These are phyloP conservation scores for Phytopythium vexans DNA, from an alignment of 352 stramenopile genomes.

Conservation along the genomic window DNA sequence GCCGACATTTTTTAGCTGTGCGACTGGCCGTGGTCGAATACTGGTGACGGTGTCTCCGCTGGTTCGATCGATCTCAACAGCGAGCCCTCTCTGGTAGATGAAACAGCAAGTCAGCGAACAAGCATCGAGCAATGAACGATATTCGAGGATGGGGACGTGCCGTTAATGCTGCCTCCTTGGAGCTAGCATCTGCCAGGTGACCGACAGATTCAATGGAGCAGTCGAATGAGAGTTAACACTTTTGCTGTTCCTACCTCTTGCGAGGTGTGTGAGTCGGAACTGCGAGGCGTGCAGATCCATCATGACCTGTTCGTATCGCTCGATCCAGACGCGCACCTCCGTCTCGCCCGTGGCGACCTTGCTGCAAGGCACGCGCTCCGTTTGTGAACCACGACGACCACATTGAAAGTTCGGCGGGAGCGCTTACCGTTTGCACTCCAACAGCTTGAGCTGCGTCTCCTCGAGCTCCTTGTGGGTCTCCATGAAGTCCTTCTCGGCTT, in stretches of 20 bases:
- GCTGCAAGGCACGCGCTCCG: conserved; percentile 10
- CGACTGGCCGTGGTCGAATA: conserved; percentile 33
- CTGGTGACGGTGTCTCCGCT: conserved; percentile 16
- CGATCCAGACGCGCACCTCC: conserved; percentile 68
- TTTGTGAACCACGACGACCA: too few species aligned
- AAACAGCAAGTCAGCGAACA: not conserved
- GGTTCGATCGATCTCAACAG: conserved; percentile 41
- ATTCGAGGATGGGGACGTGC: conserved; percentile 14
- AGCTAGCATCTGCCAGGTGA: conserved; percentile 41
- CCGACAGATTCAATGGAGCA: not conserved
- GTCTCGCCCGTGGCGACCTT: conserved; percentile 44
- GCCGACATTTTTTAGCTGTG: conserved; percentile 45
- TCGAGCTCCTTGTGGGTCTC: conserved; percentile 63
- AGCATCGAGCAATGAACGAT: not conserved
- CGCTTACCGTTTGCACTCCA: conserved; percentile 59
- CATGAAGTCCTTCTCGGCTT: conserved; percentile 72
- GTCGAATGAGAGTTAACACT: not conserved
- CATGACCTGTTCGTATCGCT: conserved; percentile 84
- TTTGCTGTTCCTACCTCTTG: conserved; percentile 34
- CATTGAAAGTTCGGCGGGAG: too few species aligned
- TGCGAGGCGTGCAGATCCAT: conserved; percentile 77
- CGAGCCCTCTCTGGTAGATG: conserved; percentile 41
- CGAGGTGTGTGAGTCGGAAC: conserved; percentile 59
- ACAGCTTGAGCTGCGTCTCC: conserved; percentile 57
- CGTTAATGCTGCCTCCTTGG: conserved; percentile 58